Evolutionary conservation across 768 basidiomycete species (phyloP), one percentile per base, ranked within the genome.

Genomic region (Pisolithus albus): DNA sequence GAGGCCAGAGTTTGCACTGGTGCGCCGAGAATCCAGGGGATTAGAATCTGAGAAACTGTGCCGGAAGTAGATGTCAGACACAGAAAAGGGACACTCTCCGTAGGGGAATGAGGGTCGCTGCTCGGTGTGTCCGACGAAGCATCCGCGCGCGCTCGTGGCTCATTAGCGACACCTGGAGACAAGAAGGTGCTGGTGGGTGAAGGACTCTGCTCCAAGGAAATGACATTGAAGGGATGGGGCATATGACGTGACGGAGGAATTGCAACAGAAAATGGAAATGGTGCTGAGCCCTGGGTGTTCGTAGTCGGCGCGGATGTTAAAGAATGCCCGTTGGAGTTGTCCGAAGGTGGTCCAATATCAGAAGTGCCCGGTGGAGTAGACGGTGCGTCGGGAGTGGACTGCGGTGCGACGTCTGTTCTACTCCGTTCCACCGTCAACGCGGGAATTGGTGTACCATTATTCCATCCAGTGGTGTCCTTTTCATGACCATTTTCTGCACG

Each of bases 41-140:
- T 54, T 49, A 46, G 59, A 69, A 32, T 69, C 68, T 7, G 66
- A 67, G 48, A 50, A 58, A 38, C 66, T 77, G 41, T 75, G 71
- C 36, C 75, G 69, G 62, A 79, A 79, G 46, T 76, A 69, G 30
- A 79, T 66, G 10, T 81, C 79, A 15, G 77, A 77, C n/a, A 78
- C 72, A 15, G 79, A 77, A 51, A 78, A 69, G 79, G 77, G 36
- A 81, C 67, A 51, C 80, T 83, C 44, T 82, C 78, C 0, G 78
- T 77, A 36, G 80, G 80, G 13, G 82, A 81, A 26, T 66, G 70
- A 28, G 72, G 59, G 44, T 63, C 61, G n/a, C 65, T 28, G 59
- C 44, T 61, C 28, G 56, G 53, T 42, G 59, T 56, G 3, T 62
- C 58, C 13, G 71, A 75, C 30, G 56, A 55, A 7, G 54, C 32